A percentile compares a stretch with the other conserved stretches of the same genome.
phyloP scores from a whole-genome alignment of 306 rosid species.

The Psophocarpus tetragonolobus region DNA sequence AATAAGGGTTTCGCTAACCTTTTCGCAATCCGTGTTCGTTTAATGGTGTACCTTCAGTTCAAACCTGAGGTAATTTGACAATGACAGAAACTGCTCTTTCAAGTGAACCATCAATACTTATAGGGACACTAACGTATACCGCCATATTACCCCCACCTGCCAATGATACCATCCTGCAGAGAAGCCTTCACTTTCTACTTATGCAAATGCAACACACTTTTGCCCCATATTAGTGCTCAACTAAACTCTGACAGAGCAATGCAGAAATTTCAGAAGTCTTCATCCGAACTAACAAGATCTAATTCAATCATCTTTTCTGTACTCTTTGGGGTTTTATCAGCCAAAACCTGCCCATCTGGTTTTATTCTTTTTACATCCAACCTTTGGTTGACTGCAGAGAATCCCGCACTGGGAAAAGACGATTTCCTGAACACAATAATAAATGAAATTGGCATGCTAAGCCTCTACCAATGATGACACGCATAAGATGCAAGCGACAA shows the following conservation, averaged over 20 bases:
- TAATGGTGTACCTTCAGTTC: background rate
- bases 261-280: constrained; percentile 49
- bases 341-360: constrained; percentile 40
- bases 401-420: constrained; percentile 39
- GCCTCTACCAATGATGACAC: constrained; percentile 2
- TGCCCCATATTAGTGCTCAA: background rate
- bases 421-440: constrained; percentile 61
- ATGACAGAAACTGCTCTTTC: constrained; percentile 3
- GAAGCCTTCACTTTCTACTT: constrained; percentile 17
- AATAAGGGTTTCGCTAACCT: background rate
- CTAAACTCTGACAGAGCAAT: constrained; percentile 2
- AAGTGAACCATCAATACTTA: constrained; percentile 9
- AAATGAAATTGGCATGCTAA: constrained; percentile 22
- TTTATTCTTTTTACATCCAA: constrained; percentile 58
- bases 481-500: constrained; percentile 5
- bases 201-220: background rate
- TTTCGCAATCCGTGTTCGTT: background rate
- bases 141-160: background rate
- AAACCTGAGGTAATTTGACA: background rate
- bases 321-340: constrained; percentile 42
- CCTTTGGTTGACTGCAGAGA: constrained; percentile 42
- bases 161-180: background rate
- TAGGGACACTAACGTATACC: background rate
- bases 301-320: constrained; percentile 74
- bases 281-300: constrained; percentile 77